Evolutionary conservation across 2,329 filamentous ascomycete species (phyloP), one percentile per base, ranked within the genome.

Genomic region (Aspergillus quadricinctus): DNA sequence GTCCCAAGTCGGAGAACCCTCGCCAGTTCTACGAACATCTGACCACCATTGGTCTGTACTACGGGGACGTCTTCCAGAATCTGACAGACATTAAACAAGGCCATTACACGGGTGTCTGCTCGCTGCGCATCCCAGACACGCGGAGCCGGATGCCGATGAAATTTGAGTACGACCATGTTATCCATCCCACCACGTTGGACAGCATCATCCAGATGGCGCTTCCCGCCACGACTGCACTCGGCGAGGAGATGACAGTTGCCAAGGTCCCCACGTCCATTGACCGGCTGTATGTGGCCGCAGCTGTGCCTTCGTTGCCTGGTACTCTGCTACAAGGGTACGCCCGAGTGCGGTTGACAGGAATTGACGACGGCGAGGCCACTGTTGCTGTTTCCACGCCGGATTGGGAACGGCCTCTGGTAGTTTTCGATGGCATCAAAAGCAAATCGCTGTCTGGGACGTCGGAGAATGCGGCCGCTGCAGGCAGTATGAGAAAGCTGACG

Each of bases 71-170:
- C 25, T 62, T 64, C 49, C 55, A 53, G n/a, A 48, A 55, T n/a
- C 2, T 74, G 70, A 25, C 10, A 3, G 64, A 67, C 17, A 56
- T 70, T 48, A 64, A 72, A 37, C 61, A 59, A 28, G 65, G 63
- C 48, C 61, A 73, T 46, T 63, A 54, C 19, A 40, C 50, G 1
- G 48, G 35, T n/a, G 55, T 58, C 9, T 53, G 43, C 21, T 52
- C 19, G 17, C 53, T 63, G 14, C 52, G 27, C 3, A 48, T 66
- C 46, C 55, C 58, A 8, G 54, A 60, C 19, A 65, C 57, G 2
- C 52, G 49, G 35, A 27, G 43, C 6, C 41, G 49, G 37, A 63
- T 63, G 62, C 56, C 61, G 19, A n/a, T 28, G n/a, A 31, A 59
- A n/a, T 61, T 50, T 51, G 51, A 63, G 45, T 52, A 48, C 27